These are phyloP conservation scores for Penicillium steckii DNA, from an alignment of 495 filamentous ascomycete species.

Conservation along the genomic window DNA sequence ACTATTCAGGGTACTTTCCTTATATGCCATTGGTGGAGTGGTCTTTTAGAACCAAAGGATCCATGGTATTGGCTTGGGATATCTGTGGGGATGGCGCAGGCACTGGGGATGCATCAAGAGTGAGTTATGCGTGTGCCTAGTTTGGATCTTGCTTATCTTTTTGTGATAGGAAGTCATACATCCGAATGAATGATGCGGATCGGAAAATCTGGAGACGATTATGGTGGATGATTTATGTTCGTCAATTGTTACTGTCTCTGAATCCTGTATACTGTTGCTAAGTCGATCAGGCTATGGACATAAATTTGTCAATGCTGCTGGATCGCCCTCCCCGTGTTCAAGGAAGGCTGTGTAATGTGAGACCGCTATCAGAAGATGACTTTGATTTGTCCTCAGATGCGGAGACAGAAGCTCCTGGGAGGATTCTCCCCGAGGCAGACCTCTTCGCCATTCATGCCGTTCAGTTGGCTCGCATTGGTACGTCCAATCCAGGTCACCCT, in stretches of 20 bases:
- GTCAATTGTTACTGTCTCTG: not conserved
- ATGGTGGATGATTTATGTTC: slow-evolving; percentile 15
- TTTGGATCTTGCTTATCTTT: not conserved
- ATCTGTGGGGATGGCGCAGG: slow-evolving; percentile 16
- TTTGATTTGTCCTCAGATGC: not conserved
- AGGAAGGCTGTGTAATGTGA: slow-evolving; percentile 12
- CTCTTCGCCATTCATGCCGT: slow-evolving; percentile 3
- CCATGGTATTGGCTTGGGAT: slow-evolving; percentile 26
- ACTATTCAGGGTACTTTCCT: slow-evolving; percentile 19
- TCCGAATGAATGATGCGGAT: not conserved
- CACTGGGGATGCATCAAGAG: slow-evolving; percentile 24
- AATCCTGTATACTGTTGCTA: not conserved
- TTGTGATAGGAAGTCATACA: slow-evolving; percentile 7
- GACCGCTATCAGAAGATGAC: slow-evolving; percentile 6
- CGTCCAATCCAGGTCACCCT: not conserved
- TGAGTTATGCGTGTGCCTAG: slow-evolving; percentile 1
- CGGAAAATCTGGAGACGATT: slow-evolving; percentile 8
- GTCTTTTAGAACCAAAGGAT: slow-evolving; percentile 20
- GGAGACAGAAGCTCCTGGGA: not conserved
- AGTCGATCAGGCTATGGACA: slow-evolving; percentile 6
- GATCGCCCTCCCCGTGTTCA: slow-evolving; percentile 12
- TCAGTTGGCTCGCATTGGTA: slow-evolving; percentile 11
- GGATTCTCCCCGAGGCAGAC: not conserved
- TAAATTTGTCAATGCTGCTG: slow-evolving; percentile 12
- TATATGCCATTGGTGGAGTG: slow-evolving; percentile 24